phyloP scores from a whole-genome alignment of 176 grass and related monocot genomes.

The Carex parvula region DNA sequence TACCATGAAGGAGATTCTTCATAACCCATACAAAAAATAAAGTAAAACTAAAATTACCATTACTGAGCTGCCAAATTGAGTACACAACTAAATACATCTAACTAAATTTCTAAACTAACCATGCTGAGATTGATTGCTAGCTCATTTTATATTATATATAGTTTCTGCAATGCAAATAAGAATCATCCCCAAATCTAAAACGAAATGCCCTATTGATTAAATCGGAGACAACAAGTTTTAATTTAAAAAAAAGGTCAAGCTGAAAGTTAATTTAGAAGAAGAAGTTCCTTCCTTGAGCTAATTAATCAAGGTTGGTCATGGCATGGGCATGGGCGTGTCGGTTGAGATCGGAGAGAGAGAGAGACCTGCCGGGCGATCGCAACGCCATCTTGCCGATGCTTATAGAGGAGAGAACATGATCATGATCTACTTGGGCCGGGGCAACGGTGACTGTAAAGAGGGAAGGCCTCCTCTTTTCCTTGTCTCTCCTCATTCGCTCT shows the following conservation, averaged over 20 bases:
- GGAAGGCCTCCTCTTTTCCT: constrained; percentile 28
- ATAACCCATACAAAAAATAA: not conserved
- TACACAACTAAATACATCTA: not conserved
- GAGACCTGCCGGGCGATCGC: constrained; percentile 44
- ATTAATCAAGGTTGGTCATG: constrained; percentile 1
- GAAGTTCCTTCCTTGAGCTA: not conserved
- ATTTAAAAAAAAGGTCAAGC: not conserved
- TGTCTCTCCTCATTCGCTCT: constrained; percentile 13
- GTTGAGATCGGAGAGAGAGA: constrained; percentile 67
- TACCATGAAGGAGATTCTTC: not conserved
- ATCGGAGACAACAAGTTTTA: not conserved
- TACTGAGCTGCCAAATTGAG: not conserved
- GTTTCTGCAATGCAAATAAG: not conserved
- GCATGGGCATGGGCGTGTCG: constrained; percentile 1
- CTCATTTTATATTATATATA: not conserved
- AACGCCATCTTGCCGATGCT: constrained; percentile 18
- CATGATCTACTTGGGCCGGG: not conserved
- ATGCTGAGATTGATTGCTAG: not conserved
- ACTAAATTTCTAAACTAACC: not conserved
- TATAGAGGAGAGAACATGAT: not conserved
- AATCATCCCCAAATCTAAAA: constrained; percentile 11
- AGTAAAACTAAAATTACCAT: not conserved
- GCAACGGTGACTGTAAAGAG: constrained; percentile 36
- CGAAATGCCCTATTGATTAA: not conserved
- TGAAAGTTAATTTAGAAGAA: not conserved